These are phyloP conservation scores for Kodamaea sp. DNA, from an alignment of 1,139 yeast species.

Conservation along the genomic window DNA sequence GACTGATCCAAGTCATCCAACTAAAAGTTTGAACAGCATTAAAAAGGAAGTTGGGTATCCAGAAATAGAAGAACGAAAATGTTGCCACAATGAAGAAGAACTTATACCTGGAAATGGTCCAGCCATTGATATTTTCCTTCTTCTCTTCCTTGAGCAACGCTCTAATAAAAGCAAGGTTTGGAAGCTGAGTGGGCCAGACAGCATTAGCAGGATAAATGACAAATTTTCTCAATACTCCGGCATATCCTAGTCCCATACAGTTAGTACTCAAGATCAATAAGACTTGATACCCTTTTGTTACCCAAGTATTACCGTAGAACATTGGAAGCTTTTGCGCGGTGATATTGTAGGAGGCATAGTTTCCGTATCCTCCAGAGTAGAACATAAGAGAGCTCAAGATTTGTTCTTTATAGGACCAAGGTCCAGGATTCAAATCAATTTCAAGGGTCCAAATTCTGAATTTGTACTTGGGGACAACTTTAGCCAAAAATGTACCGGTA, in stretches of 20 bases:
- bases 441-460: conserved; percentile 16
- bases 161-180: conserved; percentile 19
- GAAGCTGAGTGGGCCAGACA: conserved; percentile 19
- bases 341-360: conserved; percentile 17
- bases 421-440: conserved; percentile 23
- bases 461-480: conserved; percentile 22
- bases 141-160: conserved; percentile 17
- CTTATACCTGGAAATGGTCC: conserved; percentile 18
- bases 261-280: conserved; percentile 16
- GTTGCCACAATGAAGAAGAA: conserved; percentile 13
- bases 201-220: conserved; percentile 15
- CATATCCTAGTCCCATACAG: conserved; percentile 23
- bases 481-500: conserved; percentile 36
- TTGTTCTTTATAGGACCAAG: conserved; percentile 24
- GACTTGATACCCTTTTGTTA: conserved; percentile 15
- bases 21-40: conserved; percentile 15
- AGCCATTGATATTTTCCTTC: conserved; percentile 18
- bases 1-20: conserved; percentile 22
- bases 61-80: conserved; percentile 17
- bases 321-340: conserved; percentile 15
- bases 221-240: conserved; percentile 20
- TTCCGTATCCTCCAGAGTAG: conserved; percentile 14
- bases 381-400: conserved; percentile 21
- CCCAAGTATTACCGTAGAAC: conserved; percentile 17
- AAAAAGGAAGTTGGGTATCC: conserved; percentile 20